Conservation (phyloP, 2,329 filamentous ascomycete species). For the Fusarium penzigii region DNA sequence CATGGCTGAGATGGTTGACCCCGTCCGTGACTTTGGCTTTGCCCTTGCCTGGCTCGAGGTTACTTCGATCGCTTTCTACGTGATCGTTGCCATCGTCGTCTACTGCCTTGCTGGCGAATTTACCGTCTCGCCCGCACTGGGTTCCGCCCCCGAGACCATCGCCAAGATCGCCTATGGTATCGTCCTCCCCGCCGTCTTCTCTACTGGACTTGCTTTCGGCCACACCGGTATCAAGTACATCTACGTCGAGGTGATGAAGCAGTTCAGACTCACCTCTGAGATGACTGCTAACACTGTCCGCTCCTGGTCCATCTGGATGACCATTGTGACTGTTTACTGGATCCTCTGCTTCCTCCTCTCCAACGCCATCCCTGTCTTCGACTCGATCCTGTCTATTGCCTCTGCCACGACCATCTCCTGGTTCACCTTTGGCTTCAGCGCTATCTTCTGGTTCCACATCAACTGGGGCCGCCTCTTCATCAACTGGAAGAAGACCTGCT, state of each 20-base stretch:
- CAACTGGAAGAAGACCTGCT: conserved; percentile 30
- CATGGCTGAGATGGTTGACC: conserved; percentile 39
- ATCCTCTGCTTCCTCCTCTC: conserved; percentile 36
- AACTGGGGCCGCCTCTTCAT: conserved; percentile 36
- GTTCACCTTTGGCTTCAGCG: conserved; percentile 40
- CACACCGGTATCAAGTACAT: conserved; percentile 38
- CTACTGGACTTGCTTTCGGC: conserved; percentile 34
- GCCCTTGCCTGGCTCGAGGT: conserved; percentile 26
- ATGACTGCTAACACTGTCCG: conserved; percentile 35
- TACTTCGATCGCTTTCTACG: conserved; percentile 28
- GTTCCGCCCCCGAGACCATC: conserved; percentile 22
- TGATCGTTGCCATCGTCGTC: conserved; percentile 28
- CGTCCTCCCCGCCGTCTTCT: conserved; percentile 32
- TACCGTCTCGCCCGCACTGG: conserved; percentile 29
- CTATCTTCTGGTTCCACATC: conserved; percentile 39
- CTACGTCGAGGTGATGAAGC: conserved; percentile 36
- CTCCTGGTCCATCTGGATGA: conserved; percentile 39
- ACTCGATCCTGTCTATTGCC: conserved; percentile 39
- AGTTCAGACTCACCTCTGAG: conserved; percentile 33
- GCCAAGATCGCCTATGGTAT: conserved; percentile 35
- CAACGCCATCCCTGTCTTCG: conserved; percentile 40
- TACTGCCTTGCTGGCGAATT: conserved; percentile 31
- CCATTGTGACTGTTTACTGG: conserved; percentile 37
- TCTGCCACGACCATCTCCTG: conserved; percentile 39
- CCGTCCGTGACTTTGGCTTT: conserved; percentile 34